phyloP scores from a whole-genome alignment of 306 rosid genomes.

The Sophora flavescens region DNA sequence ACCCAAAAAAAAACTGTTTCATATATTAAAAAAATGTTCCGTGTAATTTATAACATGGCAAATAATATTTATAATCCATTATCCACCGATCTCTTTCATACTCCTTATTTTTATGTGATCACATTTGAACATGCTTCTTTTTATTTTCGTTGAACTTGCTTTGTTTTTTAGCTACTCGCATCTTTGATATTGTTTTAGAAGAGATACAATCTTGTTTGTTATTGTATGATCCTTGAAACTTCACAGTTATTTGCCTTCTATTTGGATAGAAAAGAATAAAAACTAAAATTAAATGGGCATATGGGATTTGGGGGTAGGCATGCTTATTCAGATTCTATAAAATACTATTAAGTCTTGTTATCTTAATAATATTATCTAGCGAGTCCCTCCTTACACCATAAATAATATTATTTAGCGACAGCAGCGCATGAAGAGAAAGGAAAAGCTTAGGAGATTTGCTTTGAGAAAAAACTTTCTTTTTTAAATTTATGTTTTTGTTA shows the following conservation, averaged over 20 bases:
- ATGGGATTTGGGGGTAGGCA: constrained; percentile 14
- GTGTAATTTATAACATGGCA: not conserved
- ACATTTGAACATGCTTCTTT: too few relatives aligned
- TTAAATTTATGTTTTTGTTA: too few relatives aligned
- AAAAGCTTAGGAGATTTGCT: too few relatives aligned
- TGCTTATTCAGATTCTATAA: constrained; percentile 25
- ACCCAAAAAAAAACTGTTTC: too few relatives aligned
- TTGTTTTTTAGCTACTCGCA: not conserved
- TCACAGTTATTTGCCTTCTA: not conserved
- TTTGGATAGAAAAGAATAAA: not conserved
- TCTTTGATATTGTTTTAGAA: not conserved
- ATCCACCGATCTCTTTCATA: not conserved
- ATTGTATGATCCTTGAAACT: not conserved
- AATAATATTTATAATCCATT: not conserved
- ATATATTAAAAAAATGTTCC: not conserved
- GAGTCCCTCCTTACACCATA: too few relatives aligned
- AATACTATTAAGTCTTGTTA: not conserved
- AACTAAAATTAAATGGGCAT: not conserved
- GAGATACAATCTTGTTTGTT: not conserved
- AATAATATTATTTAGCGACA: too few relatives aligned
- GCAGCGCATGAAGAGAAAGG: too few relatives aligned
- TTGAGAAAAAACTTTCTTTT: too few relatives aligned
- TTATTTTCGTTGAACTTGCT: too few relatives aligned
- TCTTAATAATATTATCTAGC: constrained; percentile 17
- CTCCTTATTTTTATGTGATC: not conserved